Base-by-base conservation (phyloP, 371 early-diverging fungal species). In the Mycotypha africana region DNA sequence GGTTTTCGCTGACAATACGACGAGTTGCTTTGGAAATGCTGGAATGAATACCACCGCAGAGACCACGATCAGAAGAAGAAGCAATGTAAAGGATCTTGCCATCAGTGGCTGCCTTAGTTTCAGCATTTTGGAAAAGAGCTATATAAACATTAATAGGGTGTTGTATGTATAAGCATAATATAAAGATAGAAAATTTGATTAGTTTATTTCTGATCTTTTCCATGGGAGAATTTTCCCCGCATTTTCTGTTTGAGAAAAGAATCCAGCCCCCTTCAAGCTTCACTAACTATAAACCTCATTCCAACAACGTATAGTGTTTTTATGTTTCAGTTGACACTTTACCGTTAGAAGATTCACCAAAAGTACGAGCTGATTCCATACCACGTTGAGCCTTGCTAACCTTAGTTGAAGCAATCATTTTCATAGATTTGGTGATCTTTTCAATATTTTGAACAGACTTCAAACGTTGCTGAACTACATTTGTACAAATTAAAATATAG, bases 341-440 rank as follows among this genome's bases (percentile, higher is more conserved):
- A 88, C 89, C 77, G 40, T 69, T 61, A 26, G 88, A 83, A 54
- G 94, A 71, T 45, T 65, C 41, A 56, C 97, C 97, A 64, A 89
- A 93, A 38, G 67, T 65, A 55, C 96, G 90, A 31, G 95, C 97
- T 47, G 76, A 66, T 62, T 93, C 91, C 97, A 98, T 97, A 63
- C 78, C 77, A 55, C 86, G 84, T 79, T 95, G 95, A 35, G 98
- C 96, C 75, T 91, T 89, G 62, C 76, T 68, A 65, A 95, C 88
- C 84, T 98, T 98, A 75, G 98, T 97, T 36, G 97, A 94, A 49
- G 98, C 97, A 95, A 98, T 98, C 97, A 98, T 97, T 83, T 98
- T 98, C 96, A 97, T 96, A 49, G 97, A 97, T 77, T 96, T 95
- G 49, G 98, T 98, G 73, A 98, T 97, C 82, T 98, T 98, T 64